Base-by-base conservation (phyloP, 805 yeast species). In the Nakazawaea ernobii region DNA sequence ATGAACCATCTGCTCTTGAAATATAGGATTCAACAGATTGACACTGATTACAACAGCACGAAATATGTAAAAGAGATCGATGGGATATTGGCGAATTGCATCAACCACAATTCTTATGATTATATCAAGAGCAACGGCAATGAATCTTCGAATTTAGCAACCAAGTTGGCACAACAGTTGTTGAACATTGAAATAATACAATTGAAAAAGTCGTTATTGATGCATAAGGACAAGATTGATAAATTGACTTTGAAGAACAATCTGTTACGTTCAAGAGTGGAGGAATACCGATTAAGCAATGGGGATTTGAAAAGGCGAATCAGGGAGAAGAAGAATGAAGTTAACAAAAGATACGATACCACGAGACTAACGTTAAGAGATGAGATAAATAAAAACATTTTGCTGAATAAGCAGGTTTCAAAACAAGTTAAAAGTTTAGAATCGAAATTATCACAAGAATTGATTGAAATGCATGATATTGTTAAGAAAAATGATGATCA, bases 151-250 rank as follows among this genome's bases (percentile, higher is more conserved):
- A 32, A 24, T 17, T 41, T 41, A 37, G 32, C 44, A 20, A 14
- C 6, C 17, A 52, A 60, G 39, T 46, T 66, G 41, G 60, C 68
- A 1, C 60, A 60, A 40, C 60, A 62, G 57, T 49, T 66, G 10
- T 40, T 65, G 40, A 59, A 54, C 36, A 62, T 65, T 27, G 66
- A 62, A 39, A 51, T 55, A 4, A 15, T 56, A 6, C 55, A 55
- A 35, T 48, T 39, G 37, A 42, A 46, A 14, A 54, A 49, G 39
- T 54, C 49, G 24, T 52, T 50, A 15, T 35, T 59, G 26, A n/a
- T 41, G 10, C 26, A 43, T 13, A 38, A 39, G 33, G 50, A 39
- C 26, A 32, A 32, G 35, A 35, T 47, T n/a, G 51, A 11, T 42
- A 27, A 14, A 32, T 52, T 40, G 45, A 42, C 9, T 17, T n/a